Base-by-base conservation (phyloP, 2,329 filamentous ascomycete species). In the Dactylellina drechsleri region DNA sequence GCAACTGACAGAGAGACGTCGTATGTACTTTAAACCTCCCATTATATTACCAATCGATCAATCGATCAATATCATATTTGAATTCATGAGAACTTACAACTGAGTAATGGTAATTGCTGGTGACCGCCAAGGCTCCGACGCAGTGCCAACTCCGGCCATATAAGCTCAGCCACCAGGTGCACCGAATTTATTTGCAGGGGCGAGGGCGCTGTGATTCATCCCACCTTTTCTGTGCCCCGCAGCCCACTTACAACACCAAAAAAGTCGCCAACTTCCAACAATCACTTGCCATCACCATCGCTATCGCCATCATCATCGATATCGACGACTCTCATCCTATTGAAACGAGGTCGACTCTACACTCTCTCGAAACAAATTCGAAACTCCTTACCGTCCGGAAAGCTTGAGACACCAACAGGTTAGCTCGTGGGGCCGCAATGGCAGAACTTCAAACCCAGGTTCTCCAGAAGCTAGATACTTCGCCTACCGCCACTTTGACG, bases 381-480 rank as follows among this genome's bases (percentile, higher is more conserved):
- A 56, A 57, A 61, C 61, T 20, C 41, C 23, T 41, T 43, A 36
- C 56, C 40, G 4, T 23, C 28, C 41, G 56, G 28, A 10, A 15
- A 18, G 45, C 40, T 52, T 45, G 61, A 67, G 60, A 57, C 58
- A 40, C 31, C 31, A 36, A 36, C 31, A 7, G 1, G 31, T 7
- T 36, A 10, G 31, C 5, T 36, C 31, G 31, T 36, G 31, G 31
- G 6, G 31, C 49, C 64, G 53, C 50, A 31, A 76, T 76, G 54
- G 73, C 78, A 78, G 89, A 92, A 81, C 84, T 92, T 80, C 85
- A 87, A 74, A 84, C 85, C 67, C 84, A 88, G 79, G 85, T 93
- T 78, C 86, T 94, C 79, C 86, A 88, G 76, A 86, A 87, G 66
- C 85, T 94, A 79, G 86, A 86, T 81, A 84, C 87, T 79, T 83